phyloP scores from a whole-genome alignment of 352 stramenopile genomes.

The Discostella stelligera region DNA sequence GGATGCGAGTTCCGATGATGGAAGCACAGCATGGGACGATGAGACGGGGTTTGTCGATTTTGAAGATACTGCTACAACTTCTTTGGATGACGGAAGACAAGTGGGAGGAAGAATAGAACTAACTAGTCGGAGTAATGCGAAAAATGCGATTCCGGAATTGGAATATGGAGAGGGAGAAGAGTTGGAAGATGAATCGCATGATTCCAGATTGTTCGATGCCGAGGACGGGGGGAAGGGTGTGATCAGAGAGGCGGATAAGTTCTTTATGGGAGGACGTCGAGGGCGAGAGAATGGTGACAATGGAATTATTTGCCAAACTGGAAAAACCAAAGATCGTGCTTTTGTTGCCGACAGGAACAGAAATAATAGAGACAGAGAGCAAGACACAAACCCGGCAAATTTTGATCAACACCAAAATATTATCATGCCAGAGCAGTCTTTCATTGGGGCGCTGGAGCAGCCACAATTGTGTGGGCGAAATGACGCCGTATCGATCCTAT shows the following conservation, averaged over 20 bases:
- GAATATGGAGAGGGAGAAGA: slow-evolving; percentile 29
- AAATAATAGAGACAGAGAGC: neutral
- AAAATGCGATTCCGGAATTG: slow-evolving; percentile 9
- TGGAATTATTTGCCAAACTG: neutral
- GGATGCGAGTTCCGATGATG: slow-evolving; percentile 17
- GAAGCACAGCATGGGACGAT: neutral
- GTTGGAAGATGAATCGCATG: slow-evolving; percentile 19
- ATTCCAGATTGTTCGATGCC: slow-evolving; percentile 19
- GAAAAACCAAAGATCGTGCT: neutral
- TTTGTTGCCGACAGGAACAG: neutral
- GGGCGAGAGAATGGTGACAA: neutral
- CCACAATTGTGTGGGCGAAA: neutral
- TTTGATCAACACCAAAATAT: neutral
- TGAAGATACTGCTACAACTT: neutral
- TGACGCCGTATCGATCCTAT: neutral
- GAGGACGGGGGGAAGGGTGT: slow-evolving; percentile 10
- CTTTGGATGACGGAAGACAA: neutral
- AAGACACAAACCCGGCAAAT: neutral
- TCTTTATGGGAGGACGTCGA: slow-evolving; percentile 8
- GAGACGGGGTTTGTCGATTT: slow-evolving; percentile 1
- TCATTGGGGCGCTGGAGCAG: neutral
- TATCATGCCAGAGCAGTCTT: neutral
- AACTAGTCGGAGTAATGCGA: neutral
- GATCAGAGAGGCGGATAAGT: slow-evolving; percentile 14
- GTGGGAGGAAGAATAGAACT: neutral